Conservation (phyloP, 129 eudicot species). For the Artemisia argyi region DNA sequence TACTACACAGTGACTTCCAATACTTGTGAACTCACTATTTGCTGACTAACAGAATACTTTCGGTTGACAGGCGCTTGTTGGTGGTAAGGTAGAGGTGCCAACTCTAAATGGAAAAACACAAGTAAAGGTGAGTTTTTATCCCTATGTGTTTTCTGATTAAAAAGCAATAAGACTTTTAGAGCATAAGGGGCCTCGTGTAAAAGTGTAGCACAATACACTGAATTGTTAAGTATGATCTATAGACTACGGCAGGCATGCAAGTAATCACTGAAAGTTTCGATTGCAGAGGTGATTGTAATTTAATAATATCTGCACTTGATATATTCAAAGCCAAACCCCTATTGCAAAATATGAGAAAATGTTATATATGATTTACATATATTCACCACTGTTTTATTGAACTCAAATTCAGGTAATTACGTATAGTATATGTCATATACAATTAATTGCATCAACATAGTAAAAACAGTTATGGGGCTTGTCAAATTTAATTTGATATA, state of each 20-base stretch:
- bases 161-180: neutral
- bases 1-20: neutral
- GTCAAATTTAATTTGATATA: neutral
- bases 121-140: slow-evolving; percentile 56
- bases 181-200: neutral
- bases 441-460: neutral
- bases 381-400: too few relatives aligned
- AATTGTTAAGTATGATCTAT: too few relatives aligned
- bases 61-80: slow-evolving; percentile 75
- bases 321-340: too few relatives aligned
- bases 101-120: slow-evolving; percentile 70
- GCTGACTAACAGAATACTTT: neutral
- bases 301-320: too few relatives aligned
- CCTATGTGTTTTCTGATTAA: neutral
- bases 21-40: neutral
- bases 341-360: too few relatives aligned
- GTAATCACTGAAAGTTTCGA: too few relatives aligned
- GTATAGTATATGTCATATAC: too few relatives aligned
- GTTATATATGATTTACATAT: too few relatives aligned
- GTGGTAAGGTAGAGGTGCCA: slow-evolving; percentile 90
- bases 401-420: too few relatives aligned
- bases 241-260: too few relatives aligned
- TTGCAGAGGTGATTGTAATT: too few relatives aligned
- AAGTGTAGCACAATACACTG: too few relatives aligned
- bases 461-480: slow-evolving; percentile 3